Evolutionary conservation across 768 basidiomycete genomes (phyloP), one percentile per base, ranked within the genome.

Genomic region (Russula dissimulans): DNA sequence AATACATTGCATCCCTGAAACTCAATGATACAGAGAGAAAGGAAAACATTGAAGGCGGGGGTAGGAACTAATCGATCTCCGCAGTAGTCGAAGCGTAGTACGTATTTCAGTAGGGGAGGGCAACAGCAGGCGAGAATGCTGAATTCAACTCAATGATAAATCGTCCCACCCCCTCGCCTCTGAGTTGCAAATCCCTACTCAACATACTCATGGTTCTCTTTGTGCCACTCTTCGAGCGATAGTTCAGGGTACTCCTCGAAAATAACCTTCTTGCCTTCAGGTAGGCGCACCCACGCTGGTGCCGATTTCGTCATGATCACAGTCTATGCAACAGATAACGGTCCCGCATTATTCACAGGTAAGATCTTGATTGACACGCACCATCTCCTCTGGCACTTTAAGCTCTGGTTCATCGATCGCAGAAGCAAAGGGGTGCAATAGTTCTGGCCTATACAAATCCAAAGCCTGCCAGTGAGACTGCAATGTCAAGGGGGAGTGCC

Each of bases 341-440:
- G 22, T 18, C 41, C 39, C 17, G 5, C 31, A 42, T 43, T 4
- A 36, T 32, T 5, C 47, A 15, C 39, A 17, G 31, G 6, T 7
- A 18, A 22, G n/a, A 31, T 2, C 6, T 43, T 29, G 14, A 39
- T 22, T 43, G 32, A 50, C 32, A 67, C 76, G 58, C 52, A 84
- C 84, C 77, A 85, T 69, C 14, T 74, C 75, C 12, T 78, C 72
- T 2, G 84, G 82, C 0, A 66, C 61, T 39, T 78, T 76, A 14
- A 86, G 75, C n/a, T 79, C 75, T 3, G 83, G 84, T 4, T 76
- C 76, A 57, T 86, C 85, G 52, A 86, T 84, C 0, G 78, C 84
- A 32, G 83, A 83, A 9, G 85, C 85, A 62, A 86, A 87, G 3
- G 85, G 85, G 57, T 86, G 85, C 38, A 87, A 72, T 0, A 81